A percentile compares a stretch with the other conserved stretches of the same genome.
Conservation (phyloP, 2,329 filamentous ascomycete genomes). For the Mycogone perniciosa region DNA sequence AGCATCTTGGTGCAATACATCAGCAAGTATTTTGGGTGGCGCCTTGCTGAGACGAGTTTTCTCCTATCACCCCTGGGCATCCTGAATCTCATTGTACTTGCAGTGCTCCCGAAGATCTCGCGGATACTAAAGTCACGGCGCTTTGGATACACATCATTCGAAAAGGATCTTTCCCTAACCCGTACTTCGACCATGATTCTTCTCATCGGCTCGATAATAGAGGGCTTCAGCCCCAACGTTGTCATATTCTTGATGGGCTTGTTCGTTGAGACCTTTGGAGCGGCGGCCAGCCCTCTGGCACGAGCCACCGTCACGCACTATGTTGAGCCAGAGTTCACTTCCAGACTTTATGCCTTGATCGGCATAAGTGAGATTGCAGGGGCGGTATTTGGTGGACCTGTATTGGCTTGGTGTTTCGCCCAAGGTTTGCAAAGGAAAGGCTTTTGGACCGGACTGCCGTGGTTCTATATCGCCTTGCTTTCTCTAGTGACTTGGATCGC, state of each 20-base stretch:
- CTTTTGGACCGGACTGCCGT: conserved; percentile 33
- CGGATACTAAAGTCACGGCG: conserved; percentile 26
- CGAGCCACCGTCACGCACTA: conserved; percentile 36
- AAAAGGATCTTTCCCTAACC: conserved; percentile 33
- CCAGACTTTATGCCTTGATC: conserved; percentile 35
- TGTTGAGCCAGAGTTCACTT: conserved; percentile 31
- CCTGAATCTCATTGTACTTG: conserved; percentile 32
- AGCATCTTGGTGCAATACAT: conserved; percentile 35
- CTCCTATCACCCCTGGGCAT: conserved; percentile 36
- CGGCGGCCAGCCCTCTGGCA: conserved; percentile 31
- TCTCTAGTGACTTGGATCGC: conserved; percentile 23
- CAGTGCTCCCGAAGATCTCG: conserved; percentile 30
- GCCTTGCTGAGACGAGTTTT: conserved; percentile 34
- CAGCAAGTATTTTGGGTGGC: conserved; percentile 40
- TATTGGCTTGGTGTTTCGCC: conserved; percentile 34
- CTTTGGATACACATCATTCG: conserved; percentile 28
- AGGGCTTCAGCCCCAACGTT: conserved; percentile 28
- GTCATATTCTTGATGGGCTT: conserved; percentile 32
- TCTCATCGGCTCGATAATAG: conserved; percentile 26
- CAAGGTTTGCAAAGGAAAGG: conserved; percentile 30
- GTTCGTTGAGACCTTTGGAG: conserved; percentile 32
- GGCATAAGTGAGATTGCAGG: conserved; percentile 35
- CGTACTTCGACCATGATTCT: conserved; percentile 28
- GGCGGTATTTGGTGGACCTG: conserved; percentile 34
- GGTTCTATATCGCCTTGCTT: conserved; percentile 32